A percentile compares a stretch with the other conserved stretches of the same genome.
Conservation (phyloP, 106 monocot species). For the Allium fistulosum region DNA sequence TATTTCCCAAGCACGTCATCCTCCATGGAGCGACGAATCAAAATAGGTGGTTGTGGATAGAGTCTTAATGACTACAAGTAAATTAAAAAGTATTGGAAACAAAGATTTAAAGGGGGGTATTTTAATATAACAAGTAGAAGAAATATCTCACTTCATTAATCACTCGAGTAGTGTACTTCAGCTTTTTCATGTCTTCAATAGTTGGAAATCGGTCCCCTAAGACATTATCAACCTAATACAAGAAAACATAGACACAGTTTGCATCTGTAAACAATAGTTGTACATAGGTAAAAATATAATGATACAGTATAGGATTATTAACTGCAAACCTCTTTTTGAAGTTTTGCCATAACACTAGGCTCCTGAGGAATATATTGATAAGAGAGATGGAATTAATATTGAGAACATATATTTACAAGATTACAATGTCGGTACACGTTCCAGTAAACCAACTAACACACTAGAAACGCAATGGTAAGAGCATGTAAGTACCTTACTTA, state of each 20-base stretch:
- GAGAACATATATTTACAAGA: too few relatives aligned
- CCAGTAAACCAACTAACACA: too few relatives aligned
- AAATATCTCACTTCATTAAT: slow-evolving; percentile 81
- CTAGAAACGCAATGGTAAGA: too few relatives aligned
- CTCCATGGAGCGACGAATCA: slow-evolving; percentile 89
- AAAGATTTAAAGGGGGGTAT: neutral
- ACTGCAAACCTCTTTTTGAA: slow-evolving; percentile 86
- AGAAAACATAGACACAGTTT: neutral
- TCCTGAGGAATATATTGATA: slow-evolving; percentile 27
- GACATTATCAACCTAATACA: slow-evolving; percentile 67
- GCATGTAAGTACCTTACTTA: slow-evolving; percentile 51
- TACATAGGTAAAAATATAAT: too few relatives aligned
- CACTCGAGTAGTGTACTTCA: slow-evolving; percentile 84
- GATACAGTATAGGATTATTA: neutral
- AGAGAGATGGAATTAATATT: too few relatives aligned
- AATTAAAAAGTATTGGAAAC: neutral
- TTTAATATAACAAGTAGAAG: neutral
- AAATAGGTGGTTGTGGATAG: slow-evolving; percentile 94
- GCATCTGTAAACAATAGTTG: too few relatives aligned
- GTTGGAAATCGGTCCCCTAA: slow-evolving; percentile 84
- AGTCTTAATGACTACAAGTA: slow-evolving; percentile 82
- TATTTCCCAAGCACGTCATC: slow-evolving; percentile 83
- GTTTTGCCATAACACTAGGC: slow-evolving; percentile 61
- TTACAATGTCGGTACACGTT: too few relatives aligned
- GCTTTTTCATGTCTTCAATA: slow-evolving; percentile 83